These are phyloP conservation scores for Arthrobotrys musiformis DNA, from an alignment of 2,329 filamentous ascomycete species.

Conservation along the genomic window DNA sequence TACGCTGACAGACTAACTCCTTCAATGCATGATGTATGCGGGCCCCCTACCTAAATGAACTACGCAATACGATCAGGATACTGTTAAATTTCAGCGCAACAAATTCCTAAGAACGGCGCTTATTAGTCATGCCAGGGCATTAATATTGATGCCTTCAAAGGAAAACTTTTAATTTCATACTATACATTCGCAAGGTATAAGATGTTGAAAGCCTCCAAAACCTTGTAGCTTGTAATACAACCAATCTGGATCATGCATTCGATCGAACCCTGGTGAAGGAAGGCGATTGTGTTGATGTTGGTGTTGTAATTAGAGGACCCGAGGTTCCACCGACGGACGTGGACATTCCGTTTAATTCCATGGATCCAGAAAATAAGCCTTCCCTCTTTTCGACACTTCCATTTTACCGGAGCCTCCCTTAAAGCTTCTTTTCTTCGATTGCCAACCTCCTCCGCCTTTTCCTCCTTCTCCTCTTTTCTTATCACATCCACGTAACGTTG, in stretches of 20 bases:
- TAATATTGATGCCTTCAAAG: too few relatives aligned
- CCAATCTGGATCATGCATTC: background rate
- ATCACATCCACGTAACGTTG: background rate
- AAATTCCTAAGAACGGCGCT: too few relatives aligned
- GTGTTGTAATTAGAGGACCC: background rate
- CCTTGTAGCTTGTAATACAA: background rate
- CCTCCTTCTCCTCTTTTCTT: background rate
- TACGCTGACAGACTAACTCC: too few relatives aligned
- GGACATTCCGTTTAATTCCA: background rate
- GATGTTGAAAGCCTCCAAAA: background rate
- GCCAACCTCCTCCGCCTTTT: background rate
- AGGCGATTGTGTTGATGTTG: slow-evolving; percentile 9
- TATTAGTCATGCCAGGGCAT: too few relatives aligned
- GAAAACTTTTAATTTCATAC: background rate
- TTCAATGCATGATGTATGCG: too few relatives aligned
- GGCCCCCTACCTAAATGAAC: too few relatives aligned
- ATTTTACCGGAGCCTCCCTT: slow-evolving; percentile 5
- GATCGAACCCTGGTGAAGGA: background rate
- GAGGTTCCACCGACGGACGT: slow-evolving; percentile 20
- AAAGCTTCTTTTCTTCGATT: background rate
- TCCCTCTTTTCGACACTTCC: slow-evolving; percentile 18
- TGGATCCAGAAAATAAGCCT: background rate
- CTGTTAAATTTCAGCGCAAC: too few relatives aligned
- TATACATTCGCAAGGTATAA: background rate
- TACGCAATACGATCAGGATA: too few relatives aligned